Base-by-base conservation (phyloP, 2,329 filamentous ascomycete genomes). In the Calonectria pseudoreteaudii region DNA sequence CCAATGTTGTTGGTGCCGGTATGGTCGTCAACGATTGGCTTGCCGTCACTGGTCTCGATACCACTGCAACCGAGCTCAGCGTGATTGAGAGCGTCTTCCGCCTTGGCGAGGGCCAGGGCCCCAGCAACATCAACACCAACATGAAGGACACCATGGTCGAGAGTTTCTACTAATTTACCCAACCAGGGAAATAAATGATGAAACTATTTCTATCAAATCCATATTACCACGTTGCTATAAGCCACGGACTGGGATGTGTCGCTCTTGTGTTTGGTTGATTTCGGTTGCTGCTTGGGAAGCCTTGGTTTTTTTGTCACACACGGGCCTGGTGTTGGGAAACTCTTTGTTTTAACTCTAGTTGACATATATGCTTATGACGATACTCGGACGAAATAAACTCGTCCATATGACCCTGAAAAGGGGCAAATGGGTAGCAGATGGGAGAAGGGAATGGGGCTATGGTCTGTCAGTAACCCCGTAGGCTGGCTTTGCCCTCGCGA, bases 131-230 rank as follows among this genome's bases (percentile, higher is more conserved):
- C 87, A 94, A 94, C 85, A 94, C 93, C 67, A 93, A 88, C 80
- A 93, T 98, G 89, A 98, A 98, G 91, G 96, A 98, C 85, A 97
- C 95, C 78, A 98, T 99, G 92, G 97, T 99, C 75, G 97, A 99
- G 89, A 98, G 95, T 81, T 99, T 98, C 88, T 99, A 99, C 89
- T 99, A 90, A 90, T 71, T 53, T 62, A 72, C 50, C 30, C 26
- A 31, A 14, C n/a, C 16, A 38, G 26, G 20, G 56, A 50, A 36
- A 64, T 26, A 31, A 49, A 23, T 41, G 18, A 68, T 13, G 36
- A 62, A 70, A 60, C 14, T 62, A 62, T 66, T 50, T 26, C 31
- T 28, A 44, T 31, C n/a, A 20, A 23, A 36, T 23, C 36, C 36
- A 18, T 14, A 11, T 28, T 11, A 20, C 10, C 49, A 56, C 30